Base-by-base conservation (phyloP, 31 red algal genomes). In the Asparagopsis taxiformis region DNA sequence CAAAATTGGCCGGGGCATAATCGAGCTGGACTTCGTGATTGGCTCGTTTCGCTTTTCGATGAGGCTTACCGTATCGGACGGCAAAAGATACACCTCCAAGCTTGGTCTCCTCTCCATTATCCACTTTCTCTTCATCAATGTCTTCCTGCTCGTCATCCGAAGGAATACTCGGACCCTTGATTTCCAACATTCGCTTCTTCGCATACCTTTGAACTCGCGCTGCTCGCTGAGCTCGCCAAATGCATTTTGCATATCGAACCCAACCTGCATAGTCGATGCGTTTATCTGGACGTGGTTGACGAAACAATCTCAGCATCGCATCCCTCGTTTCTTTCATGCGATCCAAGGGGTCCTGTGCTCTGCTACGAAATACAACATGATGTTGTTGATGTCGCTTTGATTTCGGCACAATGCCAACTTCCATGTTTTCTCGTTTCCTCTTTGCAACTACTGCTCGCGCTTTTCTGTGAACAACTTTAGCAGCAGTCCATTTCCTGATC, bases 221-320 rank as follows among this genome's bases (percentile, higher is more conserved):
- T 16, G 59, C 70, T 24, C 89, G 60, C 59, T 84, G 89, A 4
- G 79, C 89, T 1, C 89, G 79, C 89, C 89, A 92, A 29, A 92
- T 74, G 10, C 52, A 37, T 38, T 92, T 92, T 2, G 89, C 89
- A 53, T 92, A 79, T 25, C 74, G 62, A 28, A 92, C 46, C 89
- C 89, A 92, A 0, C 73, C 89, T 39, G 52, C 25, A 54, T 84
- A 92, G 74, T 84, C 80, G 31, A 35, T 53, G 10, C 74, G 70
- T 53, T 79, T 84, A 44, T 72, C 31, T 23, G 89, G 89, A 64
- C 65, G 89, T 9, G 65, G 55, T 8, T 46, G 46, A 37, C 53
- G 49, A 26, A 85, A 34, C 23, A 92, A 65, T 39, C 73, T 41
- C 43, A 80, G 38, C 80, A 82, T 53, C 13, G 64, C 24, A 17